Base-by-base conservation (phyloP, 495 filamentous ascomycete genomes). In the Penicillium lagena region DNA sequence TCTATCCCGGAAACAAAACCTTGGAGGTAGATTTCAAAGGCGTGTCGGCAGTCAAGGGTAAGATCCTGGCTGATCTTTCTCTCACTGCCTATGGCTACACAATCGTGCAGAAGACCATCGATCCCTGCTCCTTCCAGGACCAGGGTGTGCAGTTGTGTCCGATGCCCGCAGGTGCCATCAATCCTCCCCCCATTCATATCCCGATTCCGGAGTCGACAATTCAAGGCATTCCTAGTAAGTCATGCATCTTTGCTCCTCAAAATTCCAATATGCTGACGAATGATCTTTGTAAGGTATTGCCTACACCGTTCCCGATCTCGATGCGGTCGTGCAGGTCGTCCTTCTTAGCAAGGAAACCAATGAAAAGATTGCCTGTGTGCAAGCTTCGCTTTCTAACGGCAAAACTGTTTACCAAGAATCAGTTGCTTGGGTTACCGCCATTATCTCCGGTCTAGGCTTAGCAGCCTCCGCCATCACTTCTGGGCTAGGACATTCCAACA, bases 291-390 rank as follows among this genome's bases (percentile, higher is more conserved):
- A 27, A 44, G 73, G 70, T 33, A 94, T 97, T 50, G 85, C 87
- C 14, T 98, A 91, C 58, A 85, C 78, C 10, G 82, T 98, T 39
- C 93, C 93, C 37, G 93, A 98, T 64, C 77, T 97, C 12, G 93
- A 98, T 59, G 93, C 87, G n/a, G 81, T 75, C 28, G 85, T 96
- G 31, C 78, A 77, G 48, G 80, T 98, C 43, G 78, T 78, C 50
- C 83, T 98, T 72, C 94, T 86, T 60, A 68, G 60, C 9, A 77
- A 70, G 7, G 73, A 77, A 43, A 81, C 76, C 0, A 66, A 72
- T 7, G 62, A 78, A 39, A 82, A 72, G 45, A 79, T 96, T 34
- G 87, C 93, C 47, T 98, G 93, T 57, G 78, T 98, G 7, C 85
- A 95, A 66, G 91, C 90, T 6, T 72, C 80, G 44, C 76, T 98